phyloP scores from a whole-genome alignment of 225 moss, liverwort and hornwort genomes.

The Pleurozium schreberi region DNA sequence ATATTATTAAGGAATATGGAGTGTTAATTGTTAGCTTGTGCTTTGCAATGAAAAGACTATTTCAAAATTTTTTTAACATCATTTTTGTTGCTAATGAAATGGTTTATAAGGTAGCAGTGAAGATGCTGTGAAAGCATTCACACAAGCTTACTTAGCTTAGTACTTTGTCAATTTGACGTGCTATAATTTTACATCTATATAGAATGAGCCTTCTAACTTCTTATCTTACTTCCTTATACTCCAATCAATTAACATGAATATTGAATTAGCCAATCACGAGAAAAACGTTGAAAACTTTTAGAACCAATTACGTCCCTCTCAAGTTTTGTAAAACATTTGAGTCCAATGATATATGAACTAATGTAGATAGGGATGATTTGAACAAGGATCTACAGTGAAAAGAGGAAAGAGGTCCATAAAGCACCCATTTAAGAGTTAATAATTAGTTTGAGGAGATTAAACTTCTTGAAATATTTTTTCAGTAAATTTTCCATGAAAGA shows the following conservation, averaged over 20 bases:
- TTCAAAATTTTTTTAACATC: background rate
- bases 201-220: background rate
- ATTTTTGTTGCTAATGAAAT: background rate
- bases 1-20: background rate
- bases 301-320: too few relatives aligned
- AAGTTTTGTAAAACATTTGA: too few relatives aligned
- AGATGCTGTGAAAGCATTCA: background rate
- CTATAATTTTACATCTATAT: background rate
- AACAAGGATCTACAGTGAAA: too few relatives aligned
- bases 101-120: background rate
- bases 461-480: background rate
- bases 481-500: background rate
- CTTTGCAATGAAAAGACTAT: background rate
- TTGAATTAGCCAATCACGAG: background rate
- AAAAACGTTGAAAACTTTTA: background rate
- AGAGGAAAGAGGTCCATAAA: background rate
- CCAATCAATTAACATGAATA: background rate
- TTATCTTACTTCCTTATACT: rapidly evolving
- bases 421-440: rapidly evolving
- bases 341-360: too few relatives aligned
- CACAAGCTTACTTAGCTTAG: rapidly evolving
- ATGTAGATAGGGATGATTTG: too few relatives aligned
- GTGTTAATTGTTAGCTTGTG: too few relatives aligned
- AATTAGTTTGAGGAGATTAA: background rate
- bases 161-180: too few relatives aligned